A percentile compares a stretch with the other conserved stretches of the same genome.
Evolutionary conservation across 805 yeast species (phyloP).

Genomic region (Metschnikowia colocasiae): DNA sequence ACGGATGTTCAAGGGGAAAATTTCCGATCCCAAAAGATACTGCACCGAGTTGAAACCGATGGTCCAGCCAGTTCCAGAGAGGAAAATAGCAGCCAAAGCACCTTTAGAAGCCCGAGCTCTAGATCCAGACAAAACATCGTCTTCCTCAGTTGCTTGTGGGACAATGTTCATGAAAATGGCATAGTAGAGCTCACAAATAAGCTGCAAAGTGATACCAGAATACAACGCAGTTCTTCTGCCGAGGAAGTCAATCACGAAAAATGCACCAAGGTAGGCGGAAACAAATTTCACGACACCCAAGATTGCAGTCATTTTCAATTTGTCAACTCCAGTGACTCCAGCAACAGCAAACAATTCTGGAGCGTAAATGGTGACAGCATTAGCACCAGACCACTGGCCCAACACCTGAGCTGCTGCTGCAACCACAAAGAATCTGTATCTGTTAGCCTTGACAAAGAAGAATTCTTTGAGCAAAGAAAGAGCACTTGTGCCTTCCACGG

Average conservation of each 20-base stretch:
- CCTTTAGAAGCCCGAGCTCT: slow-evolving; percentile 39
- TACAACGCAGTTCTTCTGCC: slow-evolving; percentile 52
- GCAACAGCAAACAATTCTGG: slow-evolving; percentile 48
- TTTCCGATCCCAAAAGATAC: slow-evolving; percentile 52
- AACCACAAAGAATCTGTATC: slow-evolving; percentile 44
- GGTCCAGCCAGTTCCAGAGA: slow-evolving; percentile 57
- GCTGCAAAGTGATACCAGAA: slow-evolving; percentile 46
- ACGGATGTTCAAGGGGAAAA: slow-evolving; percentile 50
- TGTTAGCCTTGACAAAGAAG: slow-evolving; percentile 34
- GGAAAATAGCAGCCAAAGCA: slow-evolving; percentile 49
- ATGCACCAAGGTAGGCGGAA: slow-evolving; percentile 47
- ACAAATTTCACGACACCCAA: slow-evolving; percentile 52
- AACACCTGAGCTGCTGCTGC: slow-evolving; percentile 44
- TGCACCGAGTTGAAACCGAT: slow-evolving; percentile 57
- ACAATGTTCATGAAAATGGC: slow-evolving; percentile 45
- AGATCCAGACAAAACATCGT: slow-evolving; percentile 26
- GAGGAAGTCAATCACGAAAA: slow-evolving; percentile 50
- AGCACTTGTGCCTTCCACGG: slow-evolving; percentile 15
- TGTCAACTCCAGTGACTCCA: slow-evolving; percentile 42
- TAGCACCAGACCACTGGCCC: slow-evolving; percentile 61
- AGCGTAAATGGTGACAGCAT: slow-evolving; percentile 54
- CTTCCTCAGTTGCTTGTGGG: slow-evolving; percentile 39
- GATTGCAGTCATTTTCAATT: slow-evolving; percentile 47
- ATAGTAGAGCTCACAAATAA: slow-evolving; percentile 41
- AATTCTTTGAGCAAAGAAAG: slow-evolving; percentile 33